Conservation (phyloP, 1,284 basidiomycete species). For the Wallemia mellicola region DNA sequence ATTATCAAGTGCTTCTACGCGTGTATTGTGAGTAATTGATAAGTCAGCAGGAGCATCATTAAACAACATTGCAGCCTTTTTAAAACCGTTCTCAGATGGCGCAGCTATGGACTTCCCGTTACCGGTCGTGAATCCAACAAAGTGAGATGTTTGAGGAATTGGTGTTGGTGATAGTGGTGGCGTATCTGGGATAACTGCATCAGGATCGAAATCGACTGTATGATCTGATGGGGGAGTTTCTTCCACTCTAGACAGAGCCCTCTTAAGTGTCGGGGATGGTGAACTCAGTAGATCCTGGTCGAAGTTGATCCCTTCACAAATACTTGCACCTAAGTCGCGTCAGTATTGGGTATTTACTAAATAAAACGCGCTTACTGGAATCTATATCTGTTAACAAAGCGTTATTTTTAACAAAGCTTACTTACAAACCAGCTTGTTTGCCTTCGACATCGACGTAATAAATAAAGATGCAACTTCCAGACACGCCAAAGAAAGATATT, state of each 20-base stretch:
- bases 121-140: neutral
- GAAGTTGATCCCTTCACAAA: neutral
- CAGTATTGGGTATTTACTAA: neutral
- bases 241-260: neutral
- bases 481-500: too few relatives aligned
- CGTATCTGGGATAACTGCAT: neutral
- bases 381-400: neutral
- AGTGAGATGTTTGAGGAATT: neutral
- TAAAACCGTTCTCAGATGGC: neutral
- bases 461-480: too few relatives aligned
- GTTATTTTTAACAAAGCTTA: too few relatives aligned
- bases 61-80: neutral
- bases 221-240: neutral
- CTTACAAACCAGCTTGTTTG: too few relatives aligned
- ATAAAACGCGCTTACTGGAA: neutral
- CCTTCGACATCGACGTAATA: too few relatives aligned
- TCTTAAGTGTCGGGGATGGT: neutral
- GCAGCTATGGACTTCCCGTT: neutral
- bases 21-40: neutral
- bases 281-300: neutral
- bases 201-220: neutral
- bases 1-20: neutral
- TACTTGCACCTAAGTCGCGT: neutral
- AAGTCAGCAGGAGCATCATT: neutral
- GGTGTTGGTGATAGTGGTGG: neutral